Conservation (phyloP, 805 yeast species). For the Metschnikowia bowlesiae region DNA sequence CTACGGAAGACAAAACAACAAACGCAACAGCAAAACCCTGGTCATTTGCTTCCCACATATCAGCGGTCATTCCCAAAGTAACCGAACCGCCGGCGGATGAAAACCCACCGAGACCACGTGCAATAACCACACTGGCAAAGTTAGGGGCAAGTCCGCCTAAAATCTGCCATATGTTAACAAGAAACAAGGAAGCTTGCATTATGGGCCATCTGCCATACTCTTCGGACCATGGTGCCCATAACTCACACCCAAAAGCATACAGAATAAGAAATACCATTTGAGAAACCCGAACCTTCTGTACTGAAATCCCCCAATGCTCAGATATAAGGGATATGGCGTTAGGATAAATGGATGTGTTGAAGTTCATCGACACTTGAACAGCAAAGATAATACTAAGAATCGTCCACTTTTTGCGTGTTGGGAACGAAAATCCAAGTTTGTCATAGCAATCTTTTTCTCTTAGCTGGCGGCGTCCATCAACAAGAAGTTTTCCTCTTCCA, state of each 20-base stretch:
- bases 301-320: constrained; percentile 20
- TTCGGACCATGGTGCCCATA: constrained; percentile 36
- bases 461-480: constrained; percentile 25
- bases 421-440: constrained; percentile 29
- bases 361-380: constrained; percentile 40
- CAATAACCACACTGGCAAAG: constrained; percentile 22
- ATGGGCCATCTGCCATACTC: constrained; percentile 33
- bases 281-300: constrained; percentile 22
- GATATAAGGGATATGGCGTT: constrained; percentile 20
- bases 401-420: constrained; percentile 31
- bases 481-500: constrained; percentile 18
- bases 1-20: constrained; percentile 30
- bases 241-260: constrained; percentile 32
- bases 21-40: constrained; percentile 32
- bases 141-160: constrained; percentile 30
- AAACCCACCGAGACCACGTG: constrained; percentile 28
- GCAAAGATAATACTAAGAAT: constrained; percentile 32
- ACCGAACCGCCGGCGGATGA: constrained; percentile 33
- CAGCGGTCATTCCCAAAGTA: constrained; percentile 32
- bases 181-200: constrained; percentile 26
- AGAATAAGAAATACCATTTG: constrained; percentile 29
- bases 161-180: constrained; percentile 32
- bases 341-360: constrained; percentile 34
- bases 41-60: constrained; percentile 30
- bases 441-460: constrained; percentile 34